phyloP scores from a whole-genome alignment of 2,329 filamentous ascomycete species.

The Microcyclospora pomicola region DNA sequence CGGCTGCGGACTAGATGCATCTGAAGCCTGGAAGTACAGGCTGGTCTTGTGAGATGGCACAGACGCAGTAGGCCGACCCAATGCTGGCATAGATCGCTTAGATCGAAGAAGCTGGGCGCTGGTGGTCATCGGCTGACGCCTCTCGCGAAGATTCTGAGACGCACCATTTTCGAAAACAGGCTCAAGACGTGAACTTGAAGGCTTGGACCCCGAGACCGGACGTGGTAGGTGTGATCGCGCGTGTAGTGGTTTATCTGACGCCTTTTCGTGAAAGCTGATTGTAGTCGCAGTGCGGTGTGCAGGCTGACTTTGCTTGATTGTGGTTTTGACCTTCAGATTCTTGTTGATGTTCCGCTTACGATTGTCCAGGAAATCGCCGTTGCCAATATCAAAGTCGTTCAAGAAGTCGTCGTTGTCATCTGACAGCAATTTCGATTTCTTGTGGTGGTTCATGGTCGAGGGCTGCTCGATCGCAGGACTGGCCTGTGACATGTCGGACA shows the following conservation, averaged over 20 bases:
- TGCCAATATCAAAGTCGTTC: conserved; percentile 72
- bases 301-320: conserved; percentile 45
- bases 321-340: conserved; percentile 76
- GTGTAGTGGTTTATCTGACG: conserved; percentile 25
- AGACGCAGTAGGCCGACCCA: conserved; percentile 32
- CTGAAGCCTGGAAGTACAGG: conserved; percentile 66
- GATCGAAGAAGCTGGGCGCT: conserved; percentile 42
- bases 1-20: conserved; percentile 57
- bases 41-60: conserved; percentile 48
- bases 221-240: conserved; percentile 61
- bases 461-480: conserved; percentile 25
- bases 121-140: conserved; percentile 37
- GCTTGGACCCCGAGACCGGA: conserved; percentile 43
- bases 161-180: conserved; percentile 84
- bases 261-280: conserved; percentile 78
- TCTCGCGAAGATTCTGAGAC: conserved; percentile 50
- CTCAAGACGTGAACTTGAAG: conserved; percentile 54
- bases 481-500: conserved; percentile 20
- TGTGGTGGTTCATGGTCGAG: conserved; percentile 23
- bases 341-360: conserved; percentile 75
- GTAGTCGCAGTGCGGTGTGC: conserved; percentile 63
- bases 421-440: conserved; percentile 20
- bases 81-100: conserved; percentile 47
- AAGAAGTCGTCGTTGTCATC: conserved; percentile 59
- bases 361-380: conserved; percentile 61